Base-by-base conservation (phyloP, 1,284 basidiomycete genomes). In the Neonothopanus nambi region DNA sequence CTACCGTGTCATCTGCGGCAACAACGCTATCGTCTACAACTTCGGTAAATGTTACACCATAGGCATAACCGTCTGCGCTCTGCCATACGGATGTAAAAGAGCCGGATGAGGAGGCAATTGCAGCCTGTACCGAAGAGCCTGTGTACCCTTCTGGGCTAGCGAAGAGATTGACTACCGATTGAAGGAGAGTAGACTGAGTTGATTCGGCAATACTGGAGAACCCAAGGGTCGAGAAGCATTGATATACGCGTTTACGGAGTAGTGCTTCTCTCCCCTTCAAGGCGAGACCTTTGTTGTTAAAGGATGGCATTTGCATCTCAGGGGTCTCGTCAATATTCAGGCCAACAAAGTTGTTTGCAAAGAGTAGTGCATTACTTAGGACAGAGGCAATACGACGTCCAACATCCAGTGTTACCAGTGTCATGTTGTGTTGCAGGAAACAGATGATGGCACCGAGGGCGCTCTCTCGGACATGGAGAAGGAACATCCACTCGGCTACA, bases 381-480 rank as follows among this genome's bases (percentile, higher is more conserved):
- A 98, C 73, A 0, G 91, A 90, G 1, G 93, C 85, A 36, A 99
- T 82, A 3, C 95, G 84, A 18, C 95, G 81, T 1, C 92, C 89
- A 11, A 96, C 91, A 63, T 98, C 97, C 5, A 96, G 83, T 9
- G 91, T 96, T 55, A 98, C 86, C 13, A 98, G 77, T 1, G 81
- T 76, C 0, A 79, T 70, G 65, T 95, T 96, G 67, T 95, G 88
- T 49, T 84, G 77, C 47, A 98, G 73, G 73, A 99, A 99, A 61
- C 87, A 88, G 35, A 93, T 77, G 35, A 99, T 88, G 2, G 95
- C 92, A 1, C 91, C 86, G 15, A 99, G 78, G 0, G 96, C 93
- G 62, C 87, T 90, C 70, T 98, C 95, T 24, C 96, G 82, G 6
- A 99, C 91, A 58, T 93, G 88, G 5, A 99, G 74, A 7, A 99